Evolutionary conservation across 495 filamentous ascomycete genomes (phyloP), one percentile per base, ranked within the genome.

Genomic region (Xylaria longipes): DNA sequence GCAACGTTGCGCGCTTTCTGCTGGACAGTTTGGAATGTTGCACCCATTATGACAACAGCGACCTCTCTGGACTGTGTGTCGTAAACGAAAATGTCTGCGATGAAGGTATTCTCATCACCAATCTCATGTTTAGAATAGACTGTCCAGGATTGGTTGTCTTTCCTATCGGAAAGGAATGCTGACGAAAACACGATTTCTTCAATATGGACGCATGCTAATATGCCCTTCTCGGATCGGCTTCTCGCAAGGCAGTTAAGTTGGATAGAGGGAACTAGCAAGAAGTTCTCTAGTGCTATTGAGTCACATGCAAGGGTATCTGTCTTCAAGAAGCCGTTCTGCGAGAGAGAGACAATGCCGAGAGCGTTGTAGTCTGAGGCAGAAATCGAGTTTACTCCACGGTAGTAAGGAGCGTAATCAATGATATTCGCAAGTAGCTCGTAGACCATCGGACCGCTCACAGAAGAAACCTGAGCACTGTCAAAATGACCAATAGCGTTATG

Each of bases 31-130:
- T 60, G 57, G 68, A 82, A 84, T 29, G 71, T 62, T 12, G 74
- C 78, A 14, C 80, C 82, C 25, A 84, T 56, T 17, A 81, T 60
- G 7, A 76, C 65, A 29, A 81, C 27, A 2, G 80, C 69, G 6
- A 74, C 57, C 0, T 75, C 48, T 5, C 72, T 69, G 0, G 68
- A 70, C 0, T 39, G 31, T 1, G 65, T 31, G 43, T 83, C 78
- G 35, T 75, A 74, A 5, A 82, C 79, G 39, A 81, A 84, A 12
- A 83, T 75, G 61, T 84, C 82, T 63, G 81, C 82, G 6, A 70
- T 52, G 46, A 77, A 65, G 3, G 56, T 71, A 17, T 69, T 73
- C 71, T 78, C 56, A 20, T 60, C 57, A 12, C 69, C 64, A 1
- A 61, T 31, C 27, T 68, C 69, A 66, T 78, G 45, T n/a, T 72